These are phyloP conservation scores for Rhododendron vialii DNA, from an alignment of 148 eudicot species.

Conservation along the genomic window DNA sequence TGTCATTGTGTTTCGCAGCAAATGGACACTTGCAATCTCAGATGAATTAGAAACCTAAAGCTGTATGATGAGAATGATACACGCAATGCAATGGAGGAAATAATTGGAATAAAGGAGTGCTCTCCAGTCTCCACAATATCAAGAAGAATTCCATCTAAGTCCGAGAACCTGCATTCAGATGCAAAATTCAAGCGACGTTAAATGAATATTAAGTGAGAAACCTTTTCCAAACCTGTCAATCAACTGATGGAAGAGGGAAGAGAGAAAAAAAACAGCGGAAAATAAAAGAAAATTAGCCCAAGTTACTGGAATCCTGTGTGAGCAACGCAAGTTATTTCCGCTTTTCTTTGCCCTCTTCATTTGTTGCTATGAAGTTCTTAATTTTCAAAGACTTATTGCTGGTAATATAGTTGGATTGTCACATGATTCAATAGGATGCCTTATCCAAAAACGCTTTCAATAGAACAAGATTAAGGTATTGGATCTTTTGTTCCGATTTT, in stretches of 20 bases:
- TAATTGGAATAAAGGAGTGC: neutral
- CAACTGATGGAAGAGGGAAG: neutral
- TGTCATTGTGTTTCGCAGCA: neutral
- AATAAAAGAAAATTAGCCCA: neutral
- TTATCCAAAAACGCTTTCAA: neutral
- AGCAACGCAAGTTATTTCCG: neutral
- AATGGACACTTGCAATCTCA: neutral
- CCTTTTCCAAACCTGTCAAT: neutral
- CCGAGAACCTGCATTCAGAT: slow-evolving; percentile 5
- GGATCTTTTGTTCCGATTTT: neutral
- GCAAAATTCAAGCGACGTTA: neutral
- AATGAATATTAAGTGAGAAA: neutral
- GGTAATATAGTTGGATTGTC: neutral
- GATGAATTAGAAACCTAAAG: neutral
- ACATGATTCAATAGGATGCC: neutral
- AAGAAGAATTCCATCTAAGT: neutral
- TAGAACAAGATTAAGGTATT: neutral
- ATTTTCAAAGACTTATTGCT: neutral
- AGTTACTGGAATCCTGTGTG: neutral
- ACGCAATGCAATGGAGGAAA: neutral
- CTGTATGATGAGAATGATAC: neutral
- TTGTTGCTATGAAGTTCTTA: neutral
- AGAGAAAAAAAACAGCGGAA: neutral
- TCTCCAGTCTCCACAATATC: neutral
- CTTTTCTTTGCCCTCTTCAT: neutral